Conservation (phyloP, 1,284 basidiomycete genomes). For the Apiotrichum gamsii region DNA sequence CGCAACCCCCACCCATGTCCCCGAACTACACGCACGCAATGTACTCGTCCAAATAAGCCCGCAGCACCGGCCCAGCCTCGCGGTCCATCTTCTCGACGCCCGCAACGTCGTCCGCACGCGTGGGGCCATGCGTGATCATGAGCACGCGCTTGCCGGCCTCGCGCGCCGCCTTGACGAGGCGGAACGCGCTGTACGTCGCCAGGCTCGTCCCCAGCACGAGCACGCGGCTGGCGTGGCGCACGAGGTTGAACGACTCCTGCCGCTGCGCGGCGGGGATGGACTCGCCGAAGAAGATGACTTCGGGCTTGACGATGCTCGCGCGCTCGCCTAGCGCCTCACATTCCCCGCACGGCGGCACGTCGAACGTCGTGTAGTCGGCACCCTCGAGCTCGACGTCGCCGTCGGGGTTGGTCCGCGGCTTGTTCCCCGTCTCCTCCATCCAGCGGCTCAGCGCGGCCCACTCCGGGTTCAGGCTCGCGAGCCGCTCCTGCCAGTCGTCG, state of each 20-base stretch:
- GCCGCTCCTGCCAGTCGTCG: constrained; percentile 64
- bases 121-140: constrained; percentile 77
- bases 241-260: constrained; percentile 61
- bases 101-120: constrained; percentile 67
- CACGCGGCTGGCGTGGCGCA: constrained; percentile 61
- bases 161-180: constrained; percentile 73
- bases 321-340: constrained; percentile 53
- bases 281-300: constrained; percentile 81
- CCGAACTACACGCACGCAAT: constrained; percentile 36
- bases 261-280: constrained; percentile 61
- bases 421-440: constrained; percentile 56
- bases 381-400: constrained; percentile 84
- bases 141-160: constrained; percentile 69
- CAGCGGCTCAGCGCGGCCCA: constrained; percentile 69
- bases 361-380: constrained; percentile 65
- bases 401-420: constrained; percentile 77
- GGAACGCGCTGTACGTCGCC: constrained; percentile 84
- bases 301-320: constrained; percentile 75
- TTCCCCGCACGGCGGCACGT: constrained; percentile 66
- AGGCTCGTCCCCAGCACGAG: constrained; percentile 80
- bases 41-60: constrained; percentile 50
- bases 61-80: constrained; percentile 61
- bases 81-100: constrained; percentile 71
- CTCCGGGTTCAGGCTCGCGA: constrained; percentile 66
- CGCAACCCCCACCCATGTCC: too few species aligned